Conservation (phyloP, 129 eudicot species). For the Flaveria linearis region DNA sequence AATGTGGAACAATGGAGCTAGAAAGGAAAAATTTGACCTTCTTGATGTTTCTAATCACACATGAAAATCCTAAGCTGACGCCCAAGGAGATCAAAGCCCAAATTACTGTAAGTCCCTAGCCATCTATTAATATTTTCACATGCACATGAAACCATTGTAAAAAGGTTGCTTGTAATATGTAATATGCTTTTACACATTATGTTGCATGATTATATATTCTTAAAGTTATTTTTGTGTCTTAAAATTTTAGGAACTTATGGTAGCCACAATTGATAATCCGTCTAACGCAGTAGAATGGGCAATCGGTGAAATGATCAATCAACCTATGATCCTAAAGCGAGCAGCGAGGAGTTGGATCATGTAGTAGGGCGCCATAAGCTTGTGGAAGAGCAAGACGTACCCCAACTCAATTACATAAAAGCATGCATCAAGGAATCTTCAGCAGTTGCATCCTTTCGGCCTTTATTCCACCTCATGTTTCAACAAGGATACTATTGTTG, state of each 20-base stretch:
- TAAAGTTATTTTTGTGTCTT: neutral
- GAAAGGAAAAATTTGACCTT: no score
- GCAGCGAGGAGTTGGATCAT: constrained; percentile 18
- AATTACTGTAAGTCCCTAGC: no score
- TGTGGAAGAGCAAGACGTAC: constrained; percentile 23
- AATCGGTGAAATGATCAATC: constrained; percentile 24
- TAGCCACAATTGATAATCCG: constrained; percentile 26
- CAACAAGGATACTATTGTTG: constrained; percentile 15
- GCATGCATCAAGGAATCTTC: constrained; percentile 32
- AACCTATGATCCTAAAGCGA: constrained; percentile 16
- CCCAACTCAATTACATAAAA: constrained; percentile 30
- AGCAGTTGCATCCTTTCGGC: constrained; percentile 28
- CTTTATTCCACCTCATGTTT: constrained; percentile 34
- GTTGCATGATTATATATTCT: no score
- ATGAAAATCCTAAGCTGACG: no score
- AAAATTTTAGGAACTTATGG: constrained; percentile 21
- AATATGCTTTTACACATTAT: no score
- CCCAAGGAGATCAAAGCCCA: no score
- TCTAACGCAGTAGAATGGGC: constrained; percentile 30
- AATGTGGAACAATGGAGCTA: no score
- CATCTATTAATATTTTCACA: no score
- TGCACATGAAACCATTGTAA: no score
- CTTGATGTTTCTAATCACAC: no score
- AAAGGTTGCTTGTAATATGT: no score
- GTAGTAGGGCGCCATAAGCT: constrained; percentile 24